phyloP scores from a whole-genome alignment of 257 asterid genomes.

The Solanum etuberosum region DNA sequence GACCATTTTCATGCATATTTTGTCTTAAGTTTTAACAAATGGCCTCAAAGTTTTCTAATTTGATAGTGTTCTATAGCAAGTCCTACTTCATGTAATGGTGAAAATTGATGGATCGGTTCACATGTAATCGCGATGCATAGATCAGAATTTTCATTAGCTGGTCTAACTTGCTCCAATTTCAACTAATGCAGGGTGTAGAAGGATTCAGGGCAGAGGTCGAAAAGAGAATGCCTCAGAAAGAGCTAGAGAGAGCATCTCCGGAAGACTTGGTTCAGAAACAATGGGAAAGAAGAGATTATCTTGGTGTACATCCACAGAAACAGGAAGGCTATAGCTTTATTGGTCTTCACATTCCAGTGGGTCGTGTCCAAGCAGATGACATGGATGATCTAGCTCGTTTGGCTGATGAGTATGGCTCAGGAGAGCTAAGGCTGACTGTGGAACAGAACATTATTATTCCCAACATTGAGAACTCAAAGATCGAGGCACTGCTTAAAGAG shows the following conservation, averaged over 20 bases:
- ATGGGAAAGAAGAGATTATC: slow-evolving; percentile 83
- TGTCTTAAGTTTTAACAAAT: background rate
- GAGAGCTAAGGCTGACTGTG: slow-evolving; percentile 85
- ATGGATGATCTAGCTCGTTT: slow-evolving; percentile 88
- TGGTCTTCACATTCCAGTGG: slow-evolving; percentile 85
- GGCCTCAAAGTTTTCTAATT: background rate
- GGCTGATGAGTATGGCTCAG: slow-evolving; percentile 69
- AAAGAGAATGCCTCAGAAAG: slow-evolving; percentile 62
- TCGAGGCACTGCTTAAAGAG: slow-evolving; percentile 50
- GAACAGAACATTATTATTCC: slow-evolving; percentile 92
- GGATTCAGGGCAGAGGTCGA: slow-evolving; percentile 75
- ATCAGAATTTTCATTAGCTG: background rate
- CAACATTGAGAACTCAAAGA: slow-evolving; percentile 46
- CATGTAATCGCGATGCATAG: too few relatives aligned
- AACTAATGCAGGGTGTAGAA: slow-evolving; percentile 63
- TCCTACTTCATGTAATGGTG: background rate
- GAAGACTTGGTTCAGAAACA: slow-evolving; percentile 53
- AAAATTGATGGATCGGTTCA: background rate
- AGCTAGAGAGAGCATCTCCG: slow-evolving; percentile 58
- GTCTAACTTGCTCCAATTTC: background rate
- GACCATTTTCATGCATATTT: background rate
- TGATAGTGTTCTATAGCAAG: background rate
- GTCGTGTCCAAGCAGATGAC: slow-evolving; percentile 83
- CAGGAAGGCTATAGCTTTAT: slow-evolving; percentile 72
- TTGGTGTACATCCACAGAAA: slow-evolving; percentile 80